These are phyloP conservation scores for Rhododendron kiyosumense DNA, from an alignment of 148 eudicot genomes.

Conservation along the genomic window DNA sequence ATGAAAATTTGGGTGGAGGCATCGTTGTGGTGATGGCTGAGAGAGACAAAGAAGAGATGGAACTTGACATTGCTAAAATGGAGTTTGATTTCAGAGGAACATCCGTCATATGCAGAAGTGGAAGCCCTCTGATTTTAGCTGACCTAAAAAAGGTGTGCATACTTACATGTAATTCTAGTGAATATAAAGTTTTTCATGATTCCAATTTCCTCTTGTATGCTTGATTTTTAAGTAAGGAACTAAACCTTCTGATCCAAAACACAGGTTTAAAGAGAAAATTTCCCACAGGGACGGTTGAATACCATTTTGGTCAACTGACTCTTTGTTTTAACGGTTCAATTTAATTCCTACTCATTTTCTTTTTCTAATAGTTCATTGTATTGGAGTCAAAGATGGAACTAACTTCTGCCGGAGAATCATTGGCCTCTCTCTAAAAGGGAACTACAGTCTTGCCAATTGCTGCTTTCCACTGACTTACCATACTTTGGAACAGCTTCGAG, in stretches of 20 bases:
- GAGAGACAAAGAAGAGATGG: conserved; percentile 63
- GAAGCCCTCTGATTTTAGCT: conserved; percentile 58
- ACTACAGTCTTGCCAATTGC: not conserved
- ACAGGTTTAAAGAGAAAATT: not conserved
- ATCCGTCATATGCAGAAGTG: conserved; percentile 63
- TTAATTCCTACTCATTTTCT: not conserved
- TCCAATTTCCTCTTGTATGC: not conserved
- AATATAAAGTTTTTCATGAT: not conserved
- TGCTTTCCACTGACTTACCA: not conserved
- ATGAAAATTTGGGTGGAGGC: conserved; percentile 55
- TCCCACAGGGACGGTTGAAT: not conserved
- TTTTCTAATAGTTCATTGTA: not conserved
- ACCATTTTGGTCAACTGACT: not conserved
- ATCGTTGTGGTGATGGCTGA: conserved; percentile 56
- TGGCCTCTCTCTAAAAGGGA: not conserved
- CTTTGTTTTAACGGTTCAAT: not conserved
- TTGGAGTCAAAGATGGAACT: not conserved
- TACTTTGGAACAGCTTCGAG: not conserved
- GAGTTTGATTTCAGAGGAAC: conserved; percentile 63
- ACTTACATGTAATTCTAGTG: not conserved
- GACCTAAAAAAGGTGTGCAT: conserved; percentile 50
- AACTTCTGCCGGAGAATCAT: not conserved
- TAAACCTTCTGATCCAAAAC: not conserved
- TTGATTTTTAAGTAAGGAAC: not conserved
- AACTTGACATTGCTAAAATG: conserved; percentile 55